Evolutionary conservation across 2,329 filamentous ascomycete genomes (phyloP).

Genomic region (Alternaria sp.): DNA sequence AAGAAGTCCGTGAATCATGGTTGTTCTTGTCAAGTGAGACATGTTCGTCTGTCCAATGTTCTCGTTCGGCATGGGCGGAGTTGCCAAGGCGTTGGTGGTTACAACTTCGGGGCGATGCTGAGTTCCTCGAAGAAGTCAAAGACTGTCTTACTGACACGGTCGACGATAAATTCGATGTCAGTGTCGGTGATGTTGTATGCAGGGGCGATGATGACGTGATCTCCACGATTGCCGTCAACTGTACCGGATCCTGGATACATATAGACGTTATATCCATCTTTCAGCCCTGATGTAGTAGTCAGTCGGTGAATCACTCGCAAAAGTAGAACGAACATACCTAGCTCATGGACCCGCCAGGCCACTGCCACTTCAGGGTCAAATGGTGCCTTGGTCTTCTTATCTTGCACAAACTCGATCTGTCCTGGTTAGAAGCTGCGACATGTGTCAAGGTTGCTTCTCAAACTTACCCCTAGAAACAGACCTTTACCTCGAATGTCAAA

Average conservation of each 20-base stretch:
- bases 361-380: slow-evolving; percentile 59
- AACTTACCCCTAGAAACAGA: slow-evolving; percentile 64
- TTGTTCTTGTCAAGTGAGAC: neutral
- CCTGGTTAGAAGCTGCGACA: slow-evolving; percentile 13
- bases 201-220: slow-evolving; percentile 75
- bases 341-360: slow-evolving; percentile 60
- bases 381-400: slow-evolving; percentile 63
- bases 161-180: slow-evolving; percentile 66
- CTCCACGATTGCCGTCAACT: slow-evolving; percentile 66
- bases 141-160: slow-evolving; percentile 61
- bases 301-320: slow-evolving; percentile 2
- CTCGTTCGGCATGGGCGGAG: neutral
- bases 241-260: slow-evolving; percentile 72
- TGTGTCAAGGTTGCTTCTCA: neutral
- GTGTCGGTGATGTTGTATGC: slow-evolving; percentile 69
- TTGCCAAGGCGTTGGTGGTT: neutral
- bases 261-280: slow-evolving; percentile 60
- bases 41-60: neutral
- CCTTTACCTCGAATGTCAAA: slow-evolving; percentile 69
- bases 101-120: slow-evolving; percentile 2
- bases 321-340: slow-evolving; percentile 47
- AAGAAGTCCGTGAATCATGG: slow-evolving; percentile 1
- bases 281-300: slow-evolving; percentile 46
- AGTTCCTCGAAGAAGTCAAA: slow-evolving; percentile 54
- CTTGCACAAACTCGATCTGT: slow-evolving; percentile 66